Base-by-base conservation (phyloP, 1,284 basidiomycete genomes). In the Puccinia polysora region DNA sequence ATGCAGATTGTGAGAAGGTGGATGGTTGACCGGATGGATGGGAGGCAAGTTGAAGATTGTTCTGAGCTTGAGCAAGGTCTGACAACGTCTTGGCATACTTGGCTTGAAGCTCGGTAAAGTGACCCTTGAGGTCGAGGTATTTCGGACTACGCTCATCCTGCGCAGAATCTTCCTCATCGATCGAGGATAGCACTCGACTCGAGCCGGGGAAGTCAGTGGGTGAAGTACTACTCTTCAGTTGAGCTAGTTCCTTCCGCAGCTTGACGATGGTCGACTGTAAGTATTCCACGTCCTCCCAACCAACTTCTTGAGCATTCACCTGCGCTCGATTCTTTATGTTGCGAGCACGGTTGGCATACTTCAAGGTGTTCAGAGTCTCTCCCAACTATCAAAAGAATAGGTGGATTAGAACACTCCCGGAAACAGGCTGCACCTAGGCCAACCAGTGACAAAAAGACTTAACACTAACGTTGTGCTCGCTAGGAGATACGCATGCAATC, bases 261-360 rank as follows among this genome's bases (percentile, higher is more conserved):
- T 90, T 88, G 40, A 85, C 83, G 43, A 96, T 85, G 69, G 88
- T 89, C 65, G 85, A 86, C 81, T 97, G 96, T 58, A 98, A 82
- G 86, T 96, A 94, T 78, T 97, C 94, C 4, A 98, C 83, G 80
- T 98, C 95, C 75, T 97, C 94, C 95, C 95, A 98, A 3, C 95
- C 96, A 65, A 92, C 91, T 81, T 98, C 96, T 77, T 88, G 88
- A 81, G 95, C 90, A n/a, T n/a, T n/a, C n/a, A n/a, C n/a, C n/a
- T n/a, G n/a, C n/a, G n/a, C 92, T 59, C 88, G 84, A 78, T 98
- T 98, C 83, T 94, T 95, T 83, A 98, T 98, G 78, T 96, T 96
- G 75, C 94, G 84, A 0, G 95, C 96, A 32, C 96, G 89, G 76
- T 96, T 95, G 43, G 96, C 96, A 79, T 98, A 98, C 81, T 97